Conservation (phyloP, 2,329 filamentous ascomycete species). For the Fusarium cicatricum region DNA sequence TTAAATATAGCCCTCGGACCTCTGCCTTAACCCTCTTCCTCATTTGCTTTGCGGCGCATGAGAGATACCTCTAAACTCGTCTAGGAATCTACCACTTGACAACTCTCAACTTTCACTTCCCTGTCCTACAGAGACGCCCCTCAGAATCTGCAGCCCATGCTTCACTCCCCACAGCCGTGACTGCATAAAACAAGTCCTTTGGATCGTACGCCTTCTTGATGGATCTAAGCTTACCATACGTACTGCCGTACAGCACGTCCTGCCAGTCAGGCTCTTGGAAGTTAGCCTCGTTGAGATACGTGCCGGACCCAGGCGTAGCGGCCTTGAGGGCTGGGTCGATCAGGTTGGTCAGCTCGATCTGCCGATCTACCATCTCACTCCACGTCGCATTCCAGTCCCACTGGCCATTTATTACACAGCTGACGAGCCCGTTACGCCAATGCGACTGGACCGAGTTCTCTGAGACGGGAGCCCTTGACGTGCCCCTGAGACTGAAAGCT, state of each 20-base stretch:
- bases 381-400: conserved; percentile 42
- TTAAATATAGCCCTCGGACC: no score
- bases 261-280: conserved; percentile 54
- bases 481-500: no score
- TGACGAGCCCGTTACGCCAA: conserved; percentile 43
- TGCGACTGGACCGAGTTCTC: conserved; percentile 51
- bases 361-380: conserved; percentile 42
- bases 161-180: conserved; percentile 60
- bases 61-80: no score
- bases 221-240: conserved; percentile 51
- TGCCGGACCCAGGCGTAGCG: conserved; percentile 52
- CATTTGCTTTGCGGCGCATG: no score
- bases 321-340: conserved; percentile 39
- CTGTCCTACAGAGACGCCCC: no score
- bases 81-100: no score
- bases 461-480: no score
- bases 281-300: conserved; percentile 63
- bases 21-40: no score
- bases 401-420: neutral
- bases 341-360: conserved; percentile 41
- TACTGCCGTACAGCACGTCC: conserved; percentile 55
- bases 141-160: conserved; percentile 46
- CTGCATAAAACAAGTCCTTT: conserved; percentile 54
- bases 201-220: conserved; percentile 63
- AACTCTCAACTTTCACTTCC: no score